Conservation (phyloP, 2,329 filamentous ascomycete species). For the Diaporthe nobilis region DNA sequence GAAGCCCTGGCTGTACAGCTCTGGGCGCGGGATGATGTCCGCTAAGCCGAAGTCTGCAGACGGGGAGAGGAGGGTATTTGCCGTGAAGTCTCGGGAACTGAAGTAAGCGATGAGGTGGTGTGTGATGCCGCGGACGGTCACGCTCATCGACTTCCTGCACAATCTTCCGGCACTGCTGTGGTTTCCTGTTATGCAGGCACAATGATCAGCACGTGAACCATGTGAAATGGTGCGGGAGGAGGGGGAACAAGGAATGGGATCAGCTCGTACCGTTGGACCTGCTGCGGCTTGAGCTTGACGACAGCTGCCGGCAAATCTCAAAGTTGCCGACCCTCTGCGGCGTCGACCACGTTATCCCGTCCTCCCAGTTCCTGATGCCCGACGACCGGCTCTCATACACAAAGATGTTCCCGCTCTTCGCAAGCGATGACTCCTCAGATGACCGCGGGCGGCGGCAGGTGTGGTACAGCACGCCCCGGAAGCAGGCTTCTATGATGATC, state of each 20-base stretch:
- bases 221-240: background rate
- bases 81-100: slow-evolving; percentile 17
- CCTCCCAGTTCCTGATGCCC: slow-evolving; percentile 33
- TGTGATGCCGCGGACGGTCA: slow-evolving; percentile 27
- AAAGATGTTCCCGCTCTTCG: slow-evolving; percentile 33
- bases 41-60: slow-evolving; percentile 17
- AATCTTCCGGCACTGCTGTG: slow-evolving; percentile 7
- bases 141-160: slow-evolving; percentile 28
- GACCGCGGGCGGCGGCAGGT: slow-evolving; percentile 25
- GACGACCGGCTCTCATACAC: slow-evolving; percentile 35
- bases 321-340: slow-evolving; percentile 36
- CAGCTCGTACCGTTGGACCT: slow-evolving; percentile 19
- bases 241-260: too few relatives aligned
- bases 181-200: background rate
- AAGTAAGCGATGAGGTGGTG: slow-evolving; percentile 37
- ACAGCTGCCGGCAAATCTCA: slow-evolving; percentile 31
- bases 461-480: slow-evolving; percentile 28
- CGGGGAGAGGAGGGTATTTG: background rate
- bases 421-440: slow-evolving; percentile 24
- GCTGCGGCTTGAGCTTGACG: background rate
- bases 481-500: slow-evolving; percentile 35
- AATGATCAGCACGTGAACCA: slow-evolving; percentile 6
- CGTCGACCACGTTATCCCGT: slow-evolving; percentile 33
- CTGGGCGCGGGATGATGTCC: slow-evolving; percentile 27
- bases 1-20: slow-evolving; percentile 33